phyloP scores from a whole-genome alignment of 768 basidiomycete species.

The Mycena galericulata region DNA sequence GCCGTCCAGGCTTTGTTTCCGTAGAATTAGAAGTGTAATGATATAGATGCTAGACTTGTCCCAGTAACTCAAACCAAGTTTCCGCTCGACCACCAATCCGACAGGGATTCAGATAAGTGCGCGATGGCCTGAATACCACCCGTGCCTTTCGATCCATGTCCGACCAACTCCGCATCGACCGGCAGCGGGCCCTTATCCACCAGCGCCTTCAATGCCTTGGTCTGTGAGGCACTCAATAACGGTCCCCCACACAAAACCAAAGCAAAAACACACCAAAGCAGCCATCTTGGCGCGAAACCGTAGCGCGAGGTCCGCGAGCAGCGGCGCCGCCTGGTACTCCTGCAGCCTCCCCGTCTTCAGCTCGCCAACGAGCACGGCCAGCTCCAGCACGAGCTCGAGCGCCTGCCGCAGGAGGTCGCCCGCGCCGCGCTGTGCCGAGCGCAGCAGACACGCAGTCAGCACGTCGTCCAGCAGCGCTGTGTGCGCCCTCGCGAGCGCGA shows the following conservation, averaged over 20 bases:
- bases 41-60: too few relatives aligned
- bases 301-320: conserved; percentile 64
- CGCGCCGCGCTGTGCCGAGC: conserved; percentile 73
- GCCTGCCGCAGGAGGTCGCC: conserved; percentile 73
- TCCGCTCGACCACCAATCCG: conserved; percentile 28
- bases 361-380: conserved; percentile 74
- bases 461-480: conserved; percentile 79
- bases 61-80: too few relatives aligned
- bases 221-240: conserved; percentile 49
- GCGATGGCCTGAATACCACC: conserved; percentile 28
- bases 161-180: background rate
- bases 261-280: conserved; percentile 61
- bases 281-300: conserved; percentile 68
- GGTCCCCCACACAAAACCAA: background rate
- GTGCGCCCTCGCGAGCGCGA: conserved; percentile 76
- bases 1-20: conserved; percentile 58
- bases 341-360: conserved; percentile 63
- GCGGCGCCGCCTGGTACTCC: conserved; percentile 73
- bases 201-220: conserved; percentile 64
- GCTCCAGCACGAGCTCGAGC: conserved; percentile 75
- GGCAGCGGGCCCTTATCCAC: conserved; percentile 59
- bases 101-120: conserved; percentile 27
- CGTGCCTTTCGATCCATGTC: conserved; percentile 9
- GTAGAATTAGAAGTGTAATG: too few relatives aligned
- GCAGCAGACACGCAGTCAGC: conserved; percentile 78